Evolutionary conservation across 2,329 filamentous ascomycete species (phyloP).

Genomic region (Didymella lethalis): DNA sequence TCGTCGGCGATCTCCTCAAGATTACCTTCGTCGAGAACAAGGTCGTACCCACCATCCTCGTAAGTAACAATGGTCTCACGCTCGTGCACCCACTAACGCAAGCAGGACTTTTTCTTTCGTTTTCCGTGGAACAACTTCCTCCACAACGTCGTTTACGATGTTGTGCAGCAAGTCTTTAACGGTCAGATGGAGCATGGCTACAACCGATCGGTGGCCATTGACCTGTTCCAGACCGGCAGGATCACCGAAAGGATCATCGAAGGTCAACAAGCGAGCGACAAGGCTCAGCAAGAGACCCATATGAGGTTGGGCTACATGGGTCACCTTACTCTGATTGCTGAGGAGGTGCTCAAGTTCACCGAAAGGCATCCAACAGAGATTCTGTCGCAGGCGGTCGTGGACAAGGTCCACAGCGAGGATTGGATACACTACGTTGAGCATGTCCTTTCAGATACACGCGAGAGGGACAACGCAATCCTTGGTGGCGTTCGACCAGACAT

Average conservation of each 20-base stretch:
- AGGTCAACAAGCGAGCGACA: slow-evolving; percentile 86
- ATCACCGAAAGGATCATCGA: slow-evolving; percentile 92
- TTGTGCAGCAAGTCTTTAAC: slow-evolving; percentile 98
- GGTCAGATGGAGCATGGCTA: slow-evolving; percentile 96
- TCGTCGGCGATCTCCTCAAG: slow-evolving; percentile 94
- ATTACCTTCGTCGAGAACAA: slow-evolving; percentile 94
- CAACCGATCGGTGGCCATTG: slow-evolving; percentile 87
- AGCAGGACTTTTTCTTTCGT: slow-evolving; percentile 94
- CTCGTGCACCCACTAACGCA: not conserved
- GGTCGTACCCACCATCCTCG: slow-evolving; percentile 94
- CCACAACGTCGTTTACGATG: slow-evolving; percentile 98
- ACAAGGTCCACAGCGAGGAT: slow-evolving; percentile 85
- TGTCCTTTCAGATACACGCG: slow-evolving; percentile 88
- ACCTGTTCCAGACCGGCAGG: slow-evolving; percentile 88
- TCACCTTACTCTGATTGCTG: slow-evolving; percentile 93
- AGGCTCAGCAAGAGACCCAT: slow-evolving; percentile 80
- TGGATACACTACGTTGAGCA: slow-evolving; percentile 97
- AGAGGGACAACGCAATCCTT: slow-evolving; percentile 97
- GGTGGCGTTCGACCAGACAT: slow-evolving; percentile 94
- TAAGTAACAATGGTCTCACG: slow-evolving; percentile 59
- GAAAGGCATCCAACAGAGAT: slow-evolving; percentile 91
- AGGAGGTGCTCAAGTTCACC: slow-evolving; percentile 98
- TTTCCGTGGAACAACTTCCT: slow-evolving; percentile 99
- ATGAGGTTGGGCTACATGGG: slow-evolving; percentile 99
- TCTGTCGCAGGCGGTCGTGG: slow-evolving; percentile 81